These are phyloP conservation scores for Kwoniella europaea DNA, from an alignment of 768 basidiomycete species.

Conservation along the genomic window DNA sequence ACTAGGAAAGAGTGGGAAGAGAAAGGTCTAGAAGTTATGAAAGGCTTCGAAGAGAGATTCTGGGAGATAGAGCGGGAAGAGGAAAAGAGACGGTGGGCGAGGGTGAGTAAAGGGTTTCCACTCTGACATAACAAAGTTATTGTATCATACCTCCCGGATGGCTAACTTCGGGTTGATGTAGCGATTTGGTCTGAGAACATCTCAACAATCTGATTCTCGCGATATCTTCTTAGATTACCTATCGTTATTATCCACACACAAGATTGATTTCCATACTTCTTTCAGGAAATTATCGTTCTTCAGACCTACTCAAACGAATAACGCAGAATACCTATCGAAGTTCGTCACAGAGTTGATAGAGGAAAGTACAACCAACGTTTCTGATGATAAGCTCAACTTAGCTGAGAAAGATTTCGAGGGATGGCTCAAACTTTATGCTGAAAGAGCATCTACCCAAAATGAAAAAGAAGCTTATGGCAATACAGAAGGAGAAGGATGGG, in stretches of 20 bases:
- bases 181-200: slow-evolving; percentile 77
- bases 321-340: slow-evolving; percentile 55
- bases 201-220: slow-evolving; percentile 67
- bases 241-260: slow-evolving; percentile 71
- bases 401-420: slow-evolving; percentile 65
- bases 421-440: slow-evolving; percentile 72
- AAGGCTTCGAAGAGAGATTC: slow-evolving; percentile 70
- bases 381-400: slow-evolving; percentile 37
- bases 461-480: slow-evolving; percentile 62
- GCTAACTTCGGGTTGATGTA: slow-evolving; percentile 50
- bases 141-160: not conserved
- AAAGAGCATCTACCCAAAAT: slow-evolving; percentile 62
- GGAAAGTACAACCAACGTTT: slow-evolving; percentile 61
- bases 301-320: slow-evolving; percentile 59
- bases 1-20: slow-evolving; percentile 67
- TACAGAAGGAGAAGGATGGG: slow-evolving; percentile 27
- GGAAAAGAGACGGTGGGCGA: slow-evolving; percentile 63
- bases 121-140: no score
- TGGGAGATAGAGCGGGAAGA: slow-evolving; percentile 61
- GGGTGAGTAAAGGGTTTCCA: slow-evolving; percentile 60
- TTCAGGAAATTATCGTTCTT: slow-evolving; percentile 76
- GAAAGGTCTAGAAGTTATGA: slow-evolving; percentile 68
- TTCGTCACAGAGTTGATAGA: slow-evolving; percentile 33
- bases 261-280: slow-evolving; percentile 85
- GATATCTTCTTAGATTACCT: slow-evolving; percentile 71